Percentiles rank a stretch among this genome's conserved stretches.
Conservation (phyloP, 1,139 yeast species). For the Kodamaea sp. region DNA sequence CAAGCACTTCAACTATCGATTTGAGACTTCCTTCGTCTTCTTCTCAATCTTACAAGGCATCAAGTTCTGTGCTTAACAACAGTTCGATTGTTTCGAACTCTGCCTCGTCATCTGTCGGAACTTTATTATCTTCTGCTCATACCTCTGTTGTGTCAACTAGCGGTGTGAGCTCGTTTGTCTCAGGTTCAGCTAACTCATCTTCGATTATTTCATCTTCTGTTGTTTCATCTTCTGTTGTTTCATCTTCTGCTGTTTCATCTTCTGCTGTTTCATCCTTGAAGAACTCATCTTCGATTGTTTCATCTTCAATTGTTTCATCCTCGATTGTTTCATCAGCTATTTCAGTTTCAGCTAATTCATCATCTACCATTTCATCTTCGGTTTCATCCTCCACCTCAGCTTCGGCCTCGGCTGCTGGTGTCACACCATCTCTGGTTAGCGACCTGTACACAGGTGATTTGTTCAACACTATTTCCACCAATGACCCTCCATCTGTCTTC, state of each 20-base stretch:
- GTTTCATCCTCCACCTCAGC: conserved; percentile 4
- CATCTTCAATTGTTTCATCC: neutral
- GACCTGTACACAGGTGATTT: conserved; percentile 21
- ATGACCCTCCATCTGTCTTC: conserved; percentile 50
- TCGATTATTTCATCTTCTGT: conserved; percentile 1
- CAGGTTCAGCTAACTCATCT: neutral
- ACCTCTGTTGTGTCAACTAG: conserved; percentile 2
- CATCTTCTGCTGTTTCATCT: conserved; percentile 2
- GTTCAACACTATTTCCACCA: conserved; percentile 48
- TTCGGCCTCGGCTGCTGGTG: conserved; percentile 4
- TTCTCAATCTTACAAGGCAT: neutral
- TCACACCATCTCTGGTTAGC: conserved; percentile 4
- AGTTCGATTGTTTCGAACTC: neutral
- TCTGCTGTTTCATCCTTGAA: neutral
- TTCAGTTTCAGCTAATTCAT: neutral
- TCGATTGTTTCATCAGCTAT: neutral
- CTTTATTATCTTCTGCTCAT: neutral
- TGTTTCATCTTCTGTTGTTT: conserved; percentile 1
- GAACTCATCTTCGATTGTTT: conserved; percentile 1
- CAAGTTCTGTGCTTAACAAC: neutral
- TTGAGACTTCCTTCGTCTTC: conserved; percentile 9
- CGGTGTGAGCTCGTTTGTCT: neutral
- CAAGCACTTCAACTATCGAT: conserved; percentile 9
- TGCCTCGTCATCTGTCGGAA: neutral
- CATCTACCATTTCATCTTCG: neutral